phyloP scores from a whole-genome alignment of 2,329 filamentous ascomycete genomes.

The Diaporthe citriasiana region DNA sequence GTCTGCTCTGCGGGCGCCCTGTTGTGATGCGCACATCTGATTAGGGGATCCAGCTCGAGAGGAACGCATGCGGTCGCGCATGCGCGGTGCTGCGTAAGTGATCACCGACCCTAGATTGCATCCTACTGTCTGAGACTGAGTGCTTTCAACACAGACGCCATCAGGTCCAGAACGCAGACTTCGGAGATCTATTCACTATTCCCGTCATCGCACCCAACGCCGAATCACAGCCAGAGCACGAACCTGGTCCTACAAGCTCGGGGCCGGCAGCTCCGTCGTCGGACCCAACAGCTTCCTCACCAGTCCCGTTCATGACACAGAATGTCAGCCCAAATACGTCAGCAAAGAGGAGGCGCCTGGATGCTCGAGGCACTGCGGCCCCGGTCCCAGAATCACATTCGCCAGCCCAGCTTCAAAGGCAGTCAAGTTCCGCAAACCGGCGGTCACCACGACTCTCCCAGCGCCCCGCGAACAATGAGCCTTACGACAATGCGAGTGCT shows the following conservation, averaged over 20 bases:
- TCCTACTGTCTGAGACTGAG: conserved; percentile 11
- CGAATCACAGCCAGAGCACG: conserved; percentile 39
- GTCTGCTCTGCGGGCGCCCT: conserved; percentile 28
- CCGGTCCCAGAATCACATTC: conserved; percentile 30
- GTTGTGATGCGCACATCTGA: conserved; percentile 25
- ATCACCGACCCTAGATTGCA: background rate
- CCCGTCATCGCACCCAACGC: conserved; percentile 44
- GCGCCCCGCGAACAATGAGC: conserved; percentile 45
- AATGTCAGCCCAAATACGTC: conserved; percentile 63
- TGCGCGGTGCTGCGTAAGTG: conserved; percentile 74
- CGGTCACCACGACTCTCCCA: conserved; percentile 44
- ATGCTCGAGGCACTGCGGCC: conserved; percentile 44
- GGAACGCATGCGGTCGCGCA: conserved; percentile 74
- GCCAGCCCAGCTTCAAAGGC: conserved; percentile 1
- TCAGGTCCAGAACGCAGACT: conserved; percentile 72
- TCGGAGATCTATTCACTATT: conserved; percentile 63
- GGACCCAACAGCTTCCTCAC: conserved; percentile 33
- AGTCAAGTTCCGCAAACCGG: conserved; percentile 25
- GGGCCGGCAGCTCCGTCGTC: conserved; percentile 34
- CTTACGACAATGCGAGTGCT: conserved; percentile 50
- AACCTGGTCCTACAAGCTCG: conserved; percentile 41
- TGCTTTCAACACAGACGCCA: conserved; percentile 58
- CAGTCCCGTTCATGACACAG: conserved; percentile 47
- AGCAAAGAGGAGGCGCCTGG: conserved; percentile 60
- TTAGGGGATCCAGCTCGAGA: conserved; percentile 62